These are phyloP conservation scores for Smittium mucronatum DNA, from an alignment of 371 early-diverging fungal species.

Conservation along the genomic window DNA sequence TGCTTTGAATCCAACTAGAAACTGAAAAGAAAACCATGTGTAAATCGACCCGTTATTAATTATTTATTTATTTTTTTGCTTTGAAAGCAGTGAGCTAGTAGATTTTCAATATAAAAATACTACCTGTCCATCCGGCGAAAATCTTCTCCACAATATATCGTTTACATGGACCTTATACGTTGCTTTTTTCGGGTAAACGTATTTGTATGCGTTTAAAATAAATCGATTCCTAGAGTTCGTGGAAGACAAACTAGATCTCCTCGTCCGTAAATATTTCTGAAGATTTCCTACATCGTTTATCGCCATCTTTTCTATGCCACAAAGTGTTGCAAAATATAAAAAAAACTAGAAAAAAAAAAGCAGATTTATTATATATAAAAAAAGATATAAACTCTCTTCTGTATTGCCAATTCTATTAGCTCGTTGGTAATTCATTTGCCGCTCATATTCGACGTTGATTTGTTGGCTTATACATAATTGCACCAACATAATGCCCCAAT, in stretches of 20 bases:
- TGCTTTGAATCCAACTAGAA: conserved; percentile 23
- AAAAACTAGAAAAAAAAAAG: no score
- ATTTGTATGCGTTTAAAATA: conserved; percentile 12
- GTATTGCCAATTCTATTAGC: no score
- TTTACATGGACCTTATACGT: conserved; percentile 27
- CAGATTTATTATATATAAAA: no score
- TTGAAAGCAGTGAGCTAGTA: not conserved
- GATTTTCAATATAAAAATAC: not conserved
- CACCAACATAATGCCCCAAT: no score
- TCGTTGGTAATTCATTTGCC: no score
- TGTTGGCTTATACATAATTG: no score
- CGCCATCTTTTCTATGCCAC: no score
- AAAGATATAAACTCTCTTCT: no score
- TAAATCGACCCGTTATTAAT: not conserved
- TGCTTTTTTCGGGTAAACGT: conserved; percentile 28
- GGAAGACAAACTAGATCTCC: conserved; percentile 7
- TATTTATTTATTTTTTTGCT: no score
- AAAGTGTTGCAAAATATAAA: no score
- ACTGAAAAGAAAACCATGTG: conserved; percentile 16
- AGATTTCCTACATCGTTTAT: conserved; percentile 15
- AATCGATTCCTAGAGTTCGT: not conserved
- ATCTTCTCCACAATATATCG: conserved; percentile 30
- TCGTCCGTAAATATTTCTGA: conserved; percentile 17
- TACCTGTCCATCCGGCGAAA: conserved; percentile 33
- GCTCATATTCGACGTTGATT: no score